These are phyloP conservation scores for Leccinum arenicola DNA, from an alignment of 768 basidiomycete species.

Conservation along the genomic window DNA sequence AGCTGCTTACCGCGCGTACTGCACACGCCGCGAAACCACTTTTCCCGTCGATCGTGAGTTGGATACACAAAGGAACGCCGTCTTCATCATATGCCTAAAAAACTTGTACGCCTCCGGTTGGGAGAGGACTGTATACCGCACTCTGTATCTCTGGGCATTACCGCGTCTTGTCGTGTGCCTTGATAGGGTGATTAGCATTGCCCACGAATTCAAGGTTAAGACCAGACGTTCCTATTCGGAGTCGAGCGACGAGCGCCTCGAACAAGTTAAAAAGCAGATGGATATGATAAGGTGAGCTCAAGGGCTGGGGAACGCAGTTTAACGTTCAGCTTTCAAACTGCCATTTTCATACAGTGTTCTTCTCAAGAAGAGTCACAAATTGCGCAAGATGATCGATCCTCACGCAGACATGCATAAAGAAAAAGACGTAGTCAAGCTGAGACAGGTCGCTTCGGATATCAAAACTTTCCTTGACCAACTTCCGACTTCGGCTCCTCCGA, in stretches of 20 bases:
- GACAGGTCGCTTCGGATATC: slow-evolving; percentile 25
- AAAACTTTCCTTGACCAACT: slow-evolving; percentile 27
- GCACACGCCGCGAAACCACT: slow-evolving; percentile 2
- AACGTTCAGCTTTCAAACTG: not conserved
- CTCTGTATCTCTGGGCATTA: slow-evolving; percentile 36
- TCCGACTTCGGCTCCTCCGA: slow-evolving; percentile 10
- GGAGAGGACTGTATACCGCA: slow-evolving; percentile 32
- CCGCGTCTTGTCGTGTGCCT: slow-evolving; percentile 42
- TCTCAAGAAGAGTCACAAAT: slow-evolving; percentile 22
- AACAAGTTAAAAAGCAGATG: slow-evolving; percentile 29
- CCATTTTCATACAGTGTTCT: slow-evolving; percentile 17
- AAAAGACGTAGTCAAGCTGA: slow-evolving; percentile 26
- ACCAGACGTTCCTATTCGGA: slow-evolving; percentile 29
- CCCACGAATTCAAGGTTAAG: slow-evolving; percentile 28
- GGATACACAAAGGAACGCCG: slow-evolving; percentile 15
- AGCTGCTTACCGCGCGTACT: slow-evolving; percentile 11
- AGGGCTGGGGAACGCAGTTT: not conserved
- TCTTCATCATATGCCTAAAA: slow-evolving; percentile 31
- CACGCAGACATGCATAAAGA: slow-evolving; percentile 26
- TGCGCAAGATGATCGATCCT: slow-evolving; percentile 35
- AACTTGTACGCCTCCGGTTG: slow-evolving; percentile 28
- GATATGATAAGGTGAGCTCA: slow-evolving; percentile 33
- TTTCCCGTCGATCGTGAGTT: slow-evolving; percentile 12
- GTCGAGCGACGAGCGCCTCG: slow-evolving; percentile 36
- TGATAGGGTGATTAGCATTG: slow-evolving; percentile 29